Conservation (phyloP, 805 yeast species). For the Starmerella vitae region DNA sequence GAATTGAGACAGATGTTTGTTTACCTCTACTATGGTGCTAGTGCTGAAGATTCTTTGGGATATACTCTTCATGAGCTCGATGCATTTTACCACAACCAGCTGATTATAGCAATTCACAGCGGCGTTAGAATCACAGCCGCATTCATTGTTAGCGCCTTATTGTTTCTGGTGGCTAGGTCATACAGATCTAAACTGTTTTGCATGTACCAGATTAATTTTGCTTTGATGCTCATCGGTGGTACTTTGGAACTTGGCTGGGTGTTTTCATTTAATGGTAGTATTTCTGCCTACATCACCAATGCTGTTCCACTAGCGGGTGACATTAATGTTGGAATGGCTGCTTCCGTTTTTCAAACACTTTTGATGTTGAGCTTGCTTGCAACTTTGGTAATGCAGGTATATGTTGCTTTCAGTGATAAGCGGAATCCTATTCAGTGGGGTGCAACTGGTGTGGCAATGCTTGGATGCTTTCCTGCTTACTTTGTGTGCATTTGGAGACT, state of each 20-base stretch:
- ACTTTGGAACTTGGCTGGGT: conserved; percentile 44
- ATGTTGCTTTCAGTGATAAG: conserved; percentile 42
- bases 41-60: neutral
- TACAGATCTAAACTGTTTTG: conserved; percentile 56
- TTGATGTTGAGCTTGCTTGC: conserved; percentile 47
- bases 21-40: conserved; percentile 3
- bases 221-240: conserved; percentile 46
- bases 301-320: conserved; percentile 33
- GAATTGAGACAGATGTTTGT: neutral
- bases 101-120: conserved; percentile 10
- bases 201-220: conserved; percentile 51
- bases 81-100: neutral
- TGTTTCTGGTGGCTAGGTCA: conserved; percentile 38
- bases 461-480: conserved; percentile 41
- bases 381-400: conserved; percentile 59
- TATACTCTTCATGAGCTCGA: conserved; percentile 7
- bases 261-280: conserved; percentile 26
- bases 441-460: conserved; percentile 30
- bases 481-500: conserved; percentile 46
- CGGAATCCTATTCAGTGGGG: conserved; percentile 20
- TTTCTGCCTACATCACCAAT: conserved; percentile 34
- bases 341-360: conserved; percentile 47
- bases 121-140: conserved; percentile 51
- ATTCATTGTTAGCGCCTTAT: conserved; percentile 33
- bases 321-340: conserved; percentile 42